These are phyloP conservation scores for Wickerhamomyces ciferrii DNA, from an alignment of 805 yeast species.

Conservation along the genomic window DNA sequence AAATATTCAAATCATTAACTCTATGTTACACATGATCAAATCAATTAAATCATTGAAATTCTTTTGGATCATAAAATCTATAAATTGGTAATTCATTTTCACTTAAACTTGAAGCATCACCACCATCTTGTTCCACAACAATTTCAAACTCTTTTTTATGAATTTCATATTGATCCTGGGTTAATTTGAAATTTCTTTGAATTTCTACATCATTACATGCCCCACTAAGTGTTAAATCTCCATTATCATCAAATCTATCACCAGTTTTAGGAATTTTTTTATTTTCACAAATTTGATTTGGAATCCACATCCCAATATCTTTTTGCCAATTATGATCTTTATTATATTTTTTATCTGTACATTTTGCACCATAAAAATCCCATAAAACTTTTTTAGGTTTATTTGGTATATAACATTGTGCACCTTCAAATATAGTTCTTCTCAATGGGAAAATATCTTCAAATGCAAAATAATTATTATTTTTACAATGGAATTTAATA, in stretches of 20 bases:
- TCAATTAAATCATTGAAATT: neutral
- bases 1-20: too few species aligned
- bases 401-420: neutral
- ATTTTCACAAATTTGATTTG: neutral
- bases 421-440: neutral
- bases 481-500: neutral
- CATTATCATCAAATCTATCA: neutral
- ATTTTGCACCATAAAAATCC: neutral
- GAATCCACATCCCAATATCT: neutral
- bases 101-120: neutral
- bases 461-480: neutral
- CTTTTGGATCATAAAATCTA: neutral
- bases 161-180: neutral
- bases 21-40: too few species aligned
- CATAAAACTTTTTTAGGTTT: neutral
- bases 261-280: neutral
- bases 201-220: neutral
- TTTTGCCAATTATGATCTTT: neutral
- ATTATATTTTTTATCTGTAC: neutral
- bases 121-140: neutral
- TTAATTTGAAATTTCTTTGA: neutral
- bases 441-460: neutral
- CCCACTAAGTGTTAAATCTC: neutral
- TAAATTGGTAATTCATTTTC: neutral
- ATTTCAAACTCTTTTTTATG: neutral